Evolutionary conservation across 176 grass and related monocot species (phyloP).

Genomic region (Pontederia crassipes): DNA sequence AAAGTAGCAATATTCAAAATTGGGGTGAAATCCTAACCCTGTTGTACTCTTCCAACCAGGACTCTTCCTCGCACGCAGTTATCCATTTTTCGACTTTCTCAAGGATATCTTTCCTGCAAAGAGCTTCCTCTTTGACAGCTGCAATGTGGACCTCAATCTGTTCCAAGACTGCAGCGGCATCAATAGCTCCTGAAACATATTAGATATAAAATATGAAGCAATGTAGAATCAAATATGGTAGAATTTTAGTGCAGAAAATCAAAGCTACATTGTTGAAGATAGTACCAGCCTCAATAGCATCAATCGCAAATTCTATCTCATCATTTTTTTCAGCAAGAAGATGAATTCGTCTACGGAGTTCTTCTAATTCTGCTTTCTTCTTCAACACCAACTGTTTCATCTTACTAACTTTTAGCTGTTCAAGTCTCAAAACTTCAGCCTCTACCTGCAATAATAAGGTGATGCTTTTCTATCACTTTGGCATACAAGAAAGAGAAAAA

Average conservation of each 20-base stretch:
- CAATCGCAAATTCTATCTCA: constrained; percentile 16
- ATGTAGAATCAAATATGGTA: neutral
- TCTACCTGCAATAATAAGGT: constrained; percentile 35
- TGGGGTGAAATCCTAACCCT: constrained; percentile 38
- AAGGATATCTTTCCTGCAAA: constrained; percentile 69
- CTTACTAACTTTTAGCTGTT: constrained; percentile 57
- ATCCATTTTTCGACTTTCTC: constrained; percentile 67
- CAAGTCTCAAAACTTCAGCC: constrained; percentile 72
- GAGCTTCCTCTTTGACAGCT: constrained; percentile 61
- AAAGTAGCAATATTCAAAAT: neutral
- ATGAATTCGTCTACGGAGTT: constrained; percentile 50
- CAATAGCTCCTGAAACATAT: constrained; percentile 24
- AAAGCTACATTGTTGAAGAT: neutral
- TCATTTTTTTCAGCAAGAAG: constrained; percentile 24
- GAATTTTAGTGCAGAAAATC: neutral
- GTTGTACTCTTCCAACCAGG: constrained; percentile 90
- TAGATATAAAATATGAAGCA: neutral
- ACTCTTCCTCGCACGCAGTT: constrained; percentile 65
- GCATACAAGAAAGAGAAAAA: neutral
- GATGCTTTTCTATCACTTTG: neutral
- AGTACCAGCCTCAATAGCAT: constrained; percentile 36
- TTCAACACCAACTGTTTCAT: constrained; percentile 56
- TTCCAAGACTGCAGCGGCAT: constrained; percentile 44
- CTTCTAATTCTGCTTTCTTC: constrained; percentile 70
- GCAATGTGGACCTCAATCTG: constrained; percentile 46